phyloP scores from a whole-genome alignment of 164 flowering plant species.

The Kalanchoe fedtschenkoi region DNA sequence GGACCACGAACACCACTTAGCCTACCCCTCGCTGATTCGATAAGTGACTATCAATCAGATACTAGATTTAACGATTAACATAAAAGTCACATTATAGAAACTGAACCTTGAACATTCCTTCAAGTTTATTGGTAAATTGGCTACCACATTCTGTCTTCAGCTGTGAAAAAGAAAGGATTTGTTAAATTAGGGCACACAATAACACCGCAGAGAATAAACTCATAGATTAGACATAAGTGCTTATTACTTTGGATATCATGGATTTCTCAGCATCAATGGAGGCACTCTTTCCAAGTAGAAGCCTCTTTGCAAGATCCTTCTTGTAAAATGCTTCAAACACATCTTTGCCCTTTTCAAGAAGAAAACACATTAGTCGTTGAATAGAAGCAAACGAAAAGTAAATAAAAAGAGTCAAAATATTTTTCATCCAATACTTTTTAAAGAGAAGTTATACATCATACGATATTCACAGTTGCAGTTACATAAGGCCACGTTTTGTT shows the following conservation, averaged over 20 bases:
- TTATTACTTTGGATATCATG: constrained; percentile 90
- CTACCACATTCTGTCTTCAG: constrained; percentile 99
- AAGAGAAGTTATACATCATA: no score
- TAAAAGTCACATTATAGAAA: neutral
- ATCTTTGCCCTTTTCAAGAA: constrained; percentile 73
- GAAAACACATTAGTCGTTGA: neutral
- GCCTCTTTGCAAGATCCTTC: constrained; percentile 96
- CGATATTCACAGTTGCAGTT: no score
- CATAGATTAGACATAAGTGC: neutral
- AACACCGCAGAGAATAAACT: neutral
- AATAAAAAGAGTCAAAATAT: neutral
- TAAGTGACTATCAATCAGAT: neutral
- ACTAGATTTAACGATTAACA: neutral
- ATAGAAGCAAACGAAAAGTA: neutral
- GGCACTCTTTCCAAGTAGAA: constrained; percentile 93
- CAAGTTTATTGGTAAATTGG: constrained; percentile 97
- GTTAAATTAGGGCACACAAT: neutral
- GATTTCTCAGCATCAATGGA: constrained; percentile 99
- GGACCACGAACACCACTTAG: neutral
- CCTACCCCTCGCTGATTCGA: neutral
- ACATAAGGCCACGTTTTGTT: no score
- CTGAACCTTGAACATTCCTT: constrained; percentile 98
- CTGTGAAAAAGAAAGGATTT: constrained; percentile 32
- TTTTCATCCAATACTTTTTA: neutral
- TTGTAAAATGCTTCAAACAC: constrained; percentile 99